Evolutionary conservation across 2,329 filamentous ascomycete species (phyloP).

Genomic region (Tolypocladium endophyticum): DNA sequence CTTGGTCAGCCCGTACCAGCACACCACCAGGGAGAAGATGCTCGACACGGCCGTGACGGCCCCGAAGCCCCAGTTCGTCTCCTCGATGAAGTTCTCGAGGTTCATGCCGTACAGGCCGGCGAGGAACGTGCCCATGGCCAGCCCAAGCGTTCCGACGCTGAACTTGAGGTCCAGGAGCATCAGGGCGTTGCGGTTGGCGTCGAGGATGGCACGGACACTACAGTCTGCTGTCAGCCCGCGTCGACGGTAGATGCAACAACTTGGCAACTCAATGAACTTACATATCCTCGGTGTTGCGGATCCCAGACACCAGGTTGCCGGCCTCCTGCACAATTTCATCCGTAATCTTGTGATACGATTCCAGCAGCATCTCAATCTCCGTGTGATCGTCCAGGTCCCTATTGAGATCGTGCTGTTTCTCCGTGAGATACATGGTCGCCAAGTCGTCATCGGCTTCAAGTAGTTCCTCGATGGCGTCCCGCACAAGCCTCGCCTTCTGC

Average conservation of each 20-base stretch:
- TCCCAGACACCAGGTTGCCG: slow-evolving; percentile 84
- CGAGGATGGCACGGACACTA: slow-evolving; percentile 90
- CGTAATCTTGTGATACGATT: slow-evolving; percentile 95
- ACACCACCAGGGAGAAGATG: slow-evolving; percentile 65
- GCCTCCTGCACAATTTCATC: slow-evolving; percentile 97
- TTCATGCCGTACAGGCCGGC: slow-evolving; percentile 99
- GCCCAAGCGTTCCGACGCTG: slow-evolving; percentile 86
- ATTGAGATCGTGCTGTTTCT: slow-evolving; percentile 65
- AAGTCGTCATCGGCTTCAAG: slow-evolving; percentile 95
- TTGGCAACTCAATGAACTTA: slow-evolving; percentile 32
- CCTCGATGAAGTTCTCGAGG: slow-evolving; percentile 95
- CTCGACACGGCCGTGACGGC: slow-evolving; percentile 63
- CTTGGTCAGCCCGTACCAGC: slow-evolving; percentile 73
- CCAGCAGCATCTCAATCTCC: slow-evolving; percentile 91
- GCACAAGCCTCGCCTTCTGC: slow-evolving; percentile 87
- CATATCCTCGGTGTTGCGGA: slow-evolving; percentile 98
- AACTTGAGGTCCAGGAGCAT: slow-evolving; percentile 97
- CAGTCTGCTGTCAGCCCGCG: slow-evolving; percentile 11
- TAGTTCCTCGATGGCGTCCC: slow-evolving; percentile 89
- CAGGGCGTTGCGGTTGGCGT: slow-evolving; percentile 94
- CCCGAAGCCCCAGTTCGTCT: slow-evolving; percentile 77
- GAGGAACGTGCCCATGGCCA: slow-evolving; percentile 88
- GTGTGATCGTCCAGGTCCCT: slow-evolving; percentile 81
- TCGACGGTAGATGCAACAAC: background rate
- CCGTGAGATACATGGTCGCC: slow-evolving; percentile 88